Base-by-base conservation (phyloP, 2,329 filamentous ascomycete species). In the Torrubiella hemipterigena region DNA sequence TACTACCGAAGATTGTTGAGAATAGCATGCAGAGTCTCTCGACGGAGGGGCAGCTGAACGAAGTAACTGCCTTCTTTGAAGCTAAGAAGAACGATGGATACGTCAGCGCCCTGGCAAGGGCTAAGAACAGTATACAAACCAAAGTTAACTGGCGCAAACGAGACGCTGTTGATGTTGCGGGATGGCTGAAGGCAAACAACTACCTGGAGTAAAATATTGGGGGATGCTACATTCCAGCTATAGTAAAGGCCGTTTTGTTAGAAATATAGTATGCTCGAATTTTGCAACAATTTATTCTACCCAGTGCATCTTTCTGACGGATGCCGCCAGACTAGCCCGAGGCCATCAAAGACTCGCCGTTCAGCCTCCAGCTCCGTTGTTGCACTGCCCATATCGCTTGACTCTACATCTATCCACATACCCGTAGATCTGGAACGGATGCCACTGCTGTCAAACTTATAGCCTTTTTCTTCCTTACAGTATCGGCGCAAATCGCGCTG, bases 381-480 rank as follows among this genome's bases (percentile, higher is more conserved):
- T 40, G 47, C 49, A 40, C 68, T 56, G 2, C 34, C 41, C 10
- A 57, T 55, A 15, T 48, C 48, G 32, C 47, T 67, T 48, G 61
- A 80, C 68, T 77, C 72, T 7, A 91, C 45, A 51, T 91, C 77
- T n/a, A 89, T 70, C 61, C 77, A 77, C 4, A 58, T 55, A 2
- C 82, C 83, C 32, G 76, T 73, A 7, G 47, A 52, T 7, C 77
- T 65, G 45, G 74, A 75, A 27, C 86, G 68, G 9, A 94, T 72
- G 0, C 91, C 91, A 46, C 83, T 93, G 39, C 81, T 91, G 49
- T 95, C 87, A 49, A 96, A 96, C 52, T 91, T 93, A 66, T 84
- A 78, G 0, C 64, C 64, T 44, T 72, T 77, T 35, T 69, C 64
- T 22, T 75, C 67, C 52, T 83, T 87, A 38, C 79, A 84, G 54